Base-by-base conservation (phyloP, 495 filamentous ascomycete species). In the Bathelium albidoporum region DNA sequence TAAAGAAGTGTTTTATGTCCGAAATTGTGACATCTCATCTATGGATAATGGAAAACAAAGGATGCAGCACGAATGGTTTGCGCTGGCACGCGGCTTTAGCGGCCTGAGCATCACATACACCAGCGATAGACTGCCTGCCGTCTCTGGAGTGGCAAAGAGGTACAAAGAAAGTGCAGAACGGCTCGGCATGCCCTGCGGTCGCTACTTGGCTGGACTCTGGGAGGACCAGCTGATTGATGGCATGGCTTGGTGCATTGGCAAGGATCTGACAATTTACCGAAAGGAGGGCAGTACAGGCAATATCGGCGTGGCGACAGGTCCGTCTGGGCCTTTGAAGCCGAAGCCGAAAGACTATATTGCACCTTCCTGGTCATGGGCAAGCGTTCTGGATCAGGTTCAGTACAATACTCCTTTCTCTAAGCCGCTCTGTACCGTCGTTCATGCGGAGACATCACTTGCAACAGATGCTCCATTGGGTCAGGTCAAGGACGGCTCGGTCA, bases 291-390 rank as follows among this genome's bases (percentile, higher is more conserved):
- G 16, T 16, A 7, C 16, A 16, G 16, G 7, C 36, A 41, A 7
- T 16, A 41, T 41, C 36, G 36, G 36, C 36, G 7, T 16, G 7
- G 7, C 36, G 16, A 16, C 36, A 41, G 36, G 7, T 41, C 36
- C 60, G 11, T 41, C 11, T 10, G 26, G n/a, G n/a, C n/a, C 18
- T 61, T 16, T 14, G 10, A 7, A n/a, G 20, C 34, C 32, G 7
- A 22, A 34, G 3, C 34, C 55, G 24, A 24, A n/a, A 32, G 12
- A 29, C 9, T 62, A 43, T 32, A 16, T 24, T 5, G 62, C 62
- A 26, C 62, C 62, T 7, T 64, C 62, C 1, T 64, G 62, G 62
- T 64, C 62, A n/a, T 64, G 62, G 62, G 62, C 62, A 4, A 28
- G 20, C n/a, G 24, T 60, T 60, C 11, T 41, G 36, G 36, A 41